Percentiles rank a stretch among this genome's conserved stretches.
Evolutionary conservation across 2,329 filamentous ascomycete species (phyloP).

Genomic region (Penicillium capsulatum): DNA sequence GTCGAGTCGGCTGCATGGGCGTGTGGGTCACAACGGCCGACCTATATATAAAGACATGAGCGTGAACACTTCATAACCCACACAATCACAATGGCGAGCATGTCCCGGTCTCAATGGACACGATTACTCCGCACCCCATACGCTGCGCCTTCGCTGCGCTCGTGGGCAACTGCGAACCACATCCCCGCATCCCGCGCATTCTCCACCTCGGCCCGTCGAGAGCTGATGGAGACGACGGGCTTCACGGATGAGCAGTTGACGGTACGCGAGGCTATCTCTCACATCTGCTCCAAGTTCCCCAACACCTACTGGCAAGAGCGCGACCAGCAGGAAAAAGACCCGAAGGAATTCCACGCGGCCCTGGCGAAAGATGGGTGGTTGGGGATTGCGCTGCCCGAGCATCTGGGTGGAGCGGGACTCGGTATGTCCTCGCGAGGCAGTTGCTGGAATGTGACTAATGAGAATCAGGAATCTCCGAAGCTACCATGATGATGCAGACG

Average conservation of each 20-base stretch:
- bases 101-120: constrained; percentile 15
- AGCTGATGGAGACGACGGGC: constrained; percentile 66
- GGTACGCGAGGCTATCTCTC: constrained; percentile 65
- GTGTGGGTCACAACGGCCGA: no score
- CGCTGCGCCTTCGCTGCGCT: not conserved
- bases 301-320: constrained; percentile 71
- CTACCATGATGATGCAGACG: constrained; percentile 83
- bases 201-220: constrained; percentile 29
- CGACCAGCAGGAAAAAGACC: constrained; percentile 67
- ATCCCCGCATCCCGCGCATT: constrained; percentile 19
- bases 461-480: constrained; percentile 61
- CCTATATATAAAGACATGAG: not conserved
- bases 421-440: constrained; percentile 32
- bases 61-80: not conserved
- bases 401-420: constrained; percentile 68
- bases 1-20: constrained; percentile 15
- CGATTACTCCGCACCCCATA: constrained; percentile 10
- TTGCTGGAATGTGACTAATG: constrained; percentile 21
- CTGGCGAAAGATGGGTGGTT: constrained; percentile 74
- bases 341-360: constrained; percentile 69
- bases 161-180: not conserved
- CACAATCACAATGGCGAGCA: constrained; percentile 1
- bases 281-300: constrained; percentile 66
- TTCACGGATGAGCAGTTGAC: constrained; percentile 70
- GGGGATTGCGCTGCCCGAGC: constrained; percentile 72